phyloP scores from a whole-genome alignment of 352 stramenopile species.

The Pythium pyrilobum region DNA sequence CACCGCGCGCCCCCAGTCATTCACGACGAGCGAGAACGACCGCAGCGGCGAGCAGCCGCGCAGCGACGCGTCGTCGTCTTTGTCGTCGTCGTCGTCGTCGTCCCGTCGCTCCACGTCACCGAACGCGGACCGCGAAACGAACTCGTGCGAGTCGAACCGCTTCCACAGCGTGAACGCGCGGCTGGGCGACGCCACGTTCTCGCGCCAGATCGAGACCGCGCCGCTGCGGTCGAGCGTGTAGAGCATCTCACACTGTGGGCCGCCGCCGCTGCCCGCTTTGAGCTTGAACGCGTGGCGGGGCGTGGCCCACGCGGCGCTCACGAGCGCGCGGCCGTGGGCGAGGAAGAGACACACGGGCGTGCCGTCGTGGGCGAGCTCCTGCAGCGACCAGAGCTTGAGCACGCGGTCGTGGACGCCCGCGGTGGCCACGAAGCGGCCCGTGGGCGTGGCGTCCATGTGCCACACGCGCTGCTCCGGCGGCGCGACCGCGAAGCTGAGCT shows the following conservation, averaged over 20 bases:
- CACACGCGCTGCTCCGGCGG: constrained; percentile 22
- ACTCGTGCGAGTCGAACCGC: constrained; percentile 36
- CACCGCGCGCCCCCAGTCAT: constrained; percentile 21
- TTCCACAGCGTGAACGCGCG: constrained; percentile 75
- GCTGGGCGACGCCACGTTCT: constrained; percentile 34
- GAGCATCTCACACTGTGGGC: constrained; percentile 53
- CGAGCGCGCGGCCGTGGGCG: constrained; percentile 51
- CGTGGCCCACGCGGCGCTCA: constrained; percentile 50
- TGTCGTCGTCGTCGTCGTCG: neutral
- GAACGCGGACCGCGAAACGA: constrained; percentile 12
- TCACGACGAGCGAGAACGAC: constrained; percentile 28
- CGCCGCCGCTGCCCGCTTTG: constrained; percentile 7
- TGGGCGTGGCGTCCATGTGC: constrained; percentile 63
- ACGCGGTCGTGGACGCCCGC: constrained; percentile 54
- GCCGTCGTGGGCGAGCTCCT: constrained; percentile 45
- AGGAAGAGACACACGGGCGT: constrained; percentile 57
- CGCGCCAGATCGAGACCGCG: constrained; percentile 71
- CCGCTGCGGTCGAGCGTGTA: constrained; percentile 62
- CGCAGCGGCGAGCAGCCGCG: neutral
- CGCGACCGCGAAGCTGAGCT: constrained; percentile 53
- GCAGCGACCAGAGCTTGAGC: constrained; percentile 64
- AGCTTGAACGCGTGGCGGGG: constrained; percentile 47
- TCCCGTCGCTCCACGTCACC: neutral
- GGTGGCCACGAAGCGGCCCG: constrained; percentile 57
- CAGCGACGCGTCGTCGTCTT: neutral